Base-by-base conservation (phyloP, 2,329 filamentous ascomycete species). In the Macrophomina tecta region DNA sequence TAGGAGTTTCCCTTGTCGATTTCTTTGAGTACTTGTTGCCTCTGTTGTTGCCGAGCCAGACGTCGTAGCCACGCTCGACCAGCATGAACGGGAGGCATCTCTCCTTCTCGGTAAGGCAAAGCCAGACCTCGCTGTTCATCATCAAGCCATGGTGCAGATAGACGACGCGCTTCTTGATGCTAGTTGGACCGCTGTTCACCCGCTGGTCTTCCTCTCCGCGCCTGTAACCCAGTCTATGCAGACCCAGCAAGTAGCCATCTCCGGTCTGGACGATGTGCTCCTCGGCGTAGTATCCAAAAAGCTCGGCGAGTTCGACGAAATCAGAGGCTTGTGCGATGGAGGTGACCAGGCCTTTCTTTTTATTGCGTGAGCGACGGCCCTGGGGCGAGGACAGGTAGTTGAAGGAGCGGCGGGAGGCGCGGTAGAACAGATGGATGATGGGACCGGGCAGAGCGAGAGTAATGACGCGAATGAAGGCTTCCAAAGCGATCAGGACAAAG, bases 11-110 rank as follows among this genome's bases (percentile, higher is more conserved):
- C 68, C 90, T 86, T 62, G 94, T 87, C 2, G 90, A 94, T 81
- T 99, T 99, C 79, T 98, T 99, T 53, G 93, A 97, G 81, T 99
- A 99, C 77, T 99, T 99, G 85, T 99, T 99, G 60, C 95, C 95
- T 42, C 95, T 90, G 75, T 99, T 99, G 79, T 99, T 99, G 61
- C 95, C 95, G 69, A 99, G 85, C 92, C 95, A 99, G 70, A 98
- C 94, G 82, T 99, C 95, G 73, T 96, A 99, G 2, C 95, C 95
- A 73, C 87, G 87, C 74, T 97, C 93, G 0, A 97, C 93, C 51
- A 99, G 83, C 71, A 91, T 87, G 76, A 99, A 98, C 0, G 95
- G 93, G 46, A 99, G 83, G 71, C 91, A 94, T 72, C 94, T 87
- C 78, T 96, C 87, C 72, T 90, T 89, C 71, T 97, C 92, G 0